These are phyloP conservation scores for Irpex sp. DNA, from an alignment of 1,284 basidiomycete genomes.

Conservation along the genomic window DNA sequence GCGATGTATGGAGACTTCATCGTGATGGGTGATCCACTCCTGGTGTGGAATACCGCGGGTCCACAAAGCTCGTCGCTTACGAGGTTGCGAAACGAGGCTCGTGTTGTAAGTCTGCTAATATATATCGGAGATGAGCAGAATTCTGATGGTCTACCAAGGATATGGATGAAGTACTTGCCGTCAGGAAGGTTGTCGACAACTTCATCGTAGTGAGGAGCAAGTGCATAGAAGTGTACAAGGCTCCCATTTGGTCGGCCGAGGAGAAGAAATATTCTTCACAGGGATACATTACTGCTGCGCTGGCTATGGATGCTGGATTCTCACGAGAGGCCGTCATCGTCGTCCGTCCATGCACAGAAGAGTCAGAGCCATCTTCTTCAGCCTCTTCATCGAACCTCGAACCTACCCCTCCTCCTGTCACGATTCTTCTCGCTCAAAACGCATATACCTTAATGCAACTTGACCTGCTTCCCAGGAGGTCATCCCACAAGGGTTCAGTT, in stretches of 20 bases:
- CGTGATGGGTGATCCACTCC: conserved; percentile 20
- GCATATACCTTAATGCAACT: not conserved
- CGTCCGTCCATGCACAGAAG: conserved; percentile 11
- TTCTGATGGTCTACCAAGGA: conserved; percentile 3
- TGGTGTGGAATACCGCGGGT: conserved; percentile 17
- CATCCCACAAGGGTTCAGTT: not conserved
- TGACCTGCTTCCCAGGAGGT: not conserved
- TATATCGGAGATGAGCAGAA: not conserved
- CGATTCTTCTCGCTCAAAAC: not conserved
- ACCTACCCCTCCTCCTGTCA: not conserved
- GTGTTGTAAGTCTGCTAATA: conserved; percentile 1
- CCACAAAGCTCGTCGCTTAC: conserved; percentile 10
- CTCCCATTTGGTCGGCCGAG: conserved; percentile 21
- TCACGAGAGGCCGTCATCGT: conserved; percentile 26
- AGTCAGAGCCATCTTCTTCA: not conserved
- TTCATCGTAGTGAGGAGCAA: conserved; percentile 26
- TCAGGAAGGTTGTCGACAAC: conserved; percentile 25
- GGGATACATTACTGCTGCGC: not conserved
- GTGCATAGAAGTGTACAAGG: conserved; percentile 22
- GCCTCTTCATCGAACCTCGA: not conserved
- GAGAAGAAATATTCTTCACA: not conserved
- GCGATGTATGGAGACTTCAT: conserved; percentile 21
- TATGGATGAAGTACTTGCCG: conserved; percentile 21
- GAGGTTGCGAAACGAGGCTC: conserved; percentile 10
- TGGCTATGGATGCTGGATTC: conserved; percentile 5